A percentile compares a stretch with the other conserved stretches of the same genome.
Conservation (phyloP, 331 rosid species). For the Rosa hybrid region DNA sequence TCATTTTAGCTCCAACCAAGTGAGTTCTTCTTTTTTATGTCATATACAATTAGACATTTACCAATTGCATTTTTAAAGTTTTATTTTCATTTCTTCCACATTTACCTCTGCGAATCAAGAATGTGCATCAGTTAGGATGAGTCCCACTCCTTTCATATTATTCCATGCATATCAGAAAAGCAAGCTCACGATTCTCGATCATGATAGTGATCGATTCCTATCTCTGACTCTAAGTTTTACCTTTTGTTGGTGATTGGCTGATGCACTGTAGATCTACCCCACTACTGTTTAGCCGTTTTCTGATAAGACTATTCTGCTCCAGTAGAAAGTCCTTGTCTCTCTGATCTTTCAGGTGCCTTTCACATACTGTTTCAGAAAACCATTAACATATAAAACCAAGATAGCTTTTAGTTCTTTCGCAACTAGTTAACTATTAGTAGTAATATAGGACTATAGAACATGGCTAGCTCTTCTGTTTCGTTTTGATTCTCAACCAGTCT, state of each 20-base stretch:
- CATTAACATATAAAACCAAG: neutral
- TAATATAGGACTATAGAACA: neutral
- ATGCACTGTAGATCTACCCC: neutral
- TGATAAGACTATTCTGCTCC: neutral
- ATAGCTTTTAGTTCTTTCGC: neutral
- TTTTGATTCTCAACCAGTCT: neutral
- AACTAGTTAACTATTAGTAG: neutral
- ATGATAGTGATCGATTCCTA: neutral
- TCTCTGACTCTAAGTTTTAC: neutral
- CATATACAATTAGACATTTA: neutral
- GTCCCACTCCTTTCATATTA: neutral
- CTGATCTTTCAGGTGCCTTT: neutral
- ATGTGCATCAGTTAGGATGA: neutral
- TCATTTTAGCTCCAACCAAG: neutral
- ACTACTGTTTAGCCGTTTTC: neutral
- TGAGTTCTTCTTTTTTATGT: neutral
- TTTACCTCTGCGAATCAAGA: neutral
- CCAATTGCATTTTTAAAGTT: neutral
- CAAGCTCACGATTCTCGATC: neutral
- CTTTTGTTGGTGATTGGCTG: neutral
- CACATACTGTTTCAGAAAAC: neutral
- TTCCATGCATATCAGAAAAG: conserved; percentile 1
- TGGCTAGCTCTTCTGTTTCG: neutral
- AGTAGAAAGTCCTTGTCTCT: neutral
- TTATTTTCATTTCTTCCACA: neutral